Evolutionary conservation across 768 basidiomycete genomes (phyloP).

Genomic region (Tubosaeta sp.): DNA sequence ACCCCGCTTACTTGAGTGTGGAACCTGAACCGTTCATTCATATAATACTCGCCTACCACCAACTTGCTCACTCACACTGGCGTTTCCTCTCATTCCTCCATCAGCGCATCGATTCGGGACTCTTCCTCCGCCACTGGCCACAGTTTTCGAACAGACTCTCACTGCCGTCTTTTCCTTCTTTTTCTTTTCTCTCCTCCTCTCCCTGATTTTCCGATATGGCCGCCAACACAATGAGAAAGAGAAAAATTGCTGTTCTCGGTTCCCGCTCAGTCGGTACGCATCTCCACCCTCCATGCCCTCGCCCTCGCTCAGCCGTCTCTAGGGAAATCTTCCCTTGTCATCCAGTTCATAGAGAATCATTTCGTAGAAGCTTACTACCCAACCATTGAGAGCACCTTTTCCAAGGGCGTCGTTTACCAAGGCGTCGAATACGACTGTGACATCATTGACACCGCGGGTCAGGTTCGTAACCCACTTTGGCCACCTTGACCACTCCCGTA

Average conservation of each 20-base stretch:
- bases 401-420: constrained; percentile 82
- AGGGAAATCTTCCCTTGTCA: constrained; percentile 93
- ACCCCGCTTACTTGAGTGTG: constrained; percentile 26
- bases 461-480: constrained; percentile 48
- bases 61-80: constrained; percentile 13
- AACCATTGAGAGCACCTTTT: constrained; percentile 86
- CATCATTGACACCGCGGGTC: constrained; percentile 97
- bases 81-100: constrained; percentile 11
- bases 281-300: neutral
- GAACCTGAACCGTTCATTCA: neutral
- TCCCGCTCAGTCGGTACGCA: constrained; percentile 82
- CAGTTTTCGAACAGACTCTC: constrained; percentile 18
- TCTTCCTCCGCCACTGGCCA: constrained; percentile 19
- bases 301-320: constrained; percentile 21
- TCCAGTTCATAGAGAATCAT: constrained; percentile 90
- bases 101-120: constrained; percentile 19
- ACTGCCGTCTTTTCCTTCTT: constrained; percentile 8
- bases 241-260: constrained; percentile 87
- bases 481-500: constrained; percentile 3
- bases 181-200: constrained; percentile 5
- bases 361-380: constrained; percentile 95
- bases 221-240: constrained; percentile 56
- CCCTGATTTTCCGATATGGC: constrained; percentile 23
- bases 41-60: constrained; percentile 10
- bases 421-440: constrained; percentile 93